Percentiles rank a stretch among this genome's conserved stretches.
These are phyloP conservation scores for Protomyces macrosporus DNA, from an alignment of 1,139 yeast genomes.

Conservation along the genomic window DNA sequence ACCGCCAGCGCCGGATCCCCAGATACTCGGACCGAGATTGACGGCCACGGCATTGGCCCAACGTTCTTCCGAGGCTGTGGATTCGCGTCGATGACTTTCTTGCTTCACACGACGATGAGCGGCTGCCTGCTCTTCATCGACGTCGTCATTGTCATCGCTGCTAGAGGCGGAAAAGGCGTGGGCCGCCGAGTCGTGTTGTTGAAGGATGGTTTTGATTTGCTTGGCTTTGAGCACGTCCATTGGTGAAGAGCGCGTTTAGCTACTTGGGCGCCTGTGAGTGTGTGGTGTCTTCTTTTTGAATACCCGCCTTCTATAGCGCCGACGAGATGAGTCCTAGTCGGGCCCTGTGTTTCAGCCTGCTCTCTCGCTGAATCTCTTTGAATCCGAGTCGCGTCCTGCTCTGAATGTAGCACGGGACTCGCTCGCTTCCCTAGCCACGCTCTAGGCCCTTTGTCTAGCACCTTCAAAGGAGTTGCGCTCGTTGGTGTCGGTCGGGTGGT, in stretches of 20 bases:
- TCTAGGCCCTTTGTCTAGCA: too few species aligned
- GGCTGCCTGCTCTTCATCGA: constrained; percentile 5
- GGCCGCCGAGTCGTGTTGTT: constrained; percentile 4
- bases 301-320: background rate
- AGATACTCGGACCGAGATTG: constrained; percentile 1
- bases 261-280: background rate
- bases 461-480: too few species aligned
- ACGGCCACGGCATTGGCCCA: constrained; percentile 13
- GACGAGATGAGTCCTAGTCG: background rate
- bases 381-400: too few species aligned
- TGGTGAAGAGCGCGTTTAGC: too few species aligned
- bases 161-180: constrained; percentile 10
- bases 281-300: background rate
- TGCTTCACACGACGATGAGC: background rate
- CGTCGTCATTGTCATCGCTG: constrained; percentile 14
- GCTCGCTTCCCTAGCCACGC: too few species aligned
- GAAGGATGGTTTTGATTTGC: constrained; percentile 20
- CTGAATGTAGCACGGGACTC: too few species aligned
- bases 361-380: too few species aligned
- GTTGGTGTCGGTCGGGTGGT: too few species aligned
- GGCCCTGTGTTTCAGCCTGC: too few species aligned
- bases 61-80: constrained; percentile 16
- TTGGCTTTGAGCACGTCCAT: constrained; percentile 21
- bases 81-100: background rate
- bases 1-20: background rate